phyloP scores from a whole-genome alignment of 2,329 filamentous ascomycete genomes.

The Neopestalotiopsis sp. region DNA sequence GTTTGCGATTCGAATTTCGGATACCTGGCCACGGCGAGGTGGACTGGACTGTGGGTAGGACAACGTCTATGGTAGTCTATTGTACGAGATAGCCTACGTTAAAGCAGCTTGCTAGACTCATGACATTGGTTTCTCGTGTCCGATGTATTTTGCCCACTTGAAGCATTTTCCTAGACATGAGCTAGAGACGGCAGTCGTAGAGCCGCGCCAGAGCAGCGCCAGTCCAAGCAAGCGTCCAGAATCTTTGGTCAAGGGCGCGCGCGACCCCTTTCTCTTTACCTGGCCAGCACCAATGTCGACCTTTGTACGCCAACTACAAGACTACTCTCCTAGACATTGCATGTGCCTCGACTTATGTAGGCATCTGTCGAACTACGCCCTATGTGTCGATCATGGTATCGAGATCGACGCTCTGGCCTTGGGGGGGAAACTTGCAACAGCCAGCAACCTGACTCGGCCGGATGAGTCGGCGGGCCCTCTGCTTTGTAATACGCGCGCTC shows the following conservation, averaged over 20 bases:
- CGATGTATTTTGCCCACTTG: background rate
- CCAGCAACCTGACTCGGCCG: background rate
- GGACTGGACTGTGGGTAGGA: background rate
- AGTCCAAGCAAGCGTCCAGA: background rate
- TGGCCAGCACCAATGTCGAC: background rate
- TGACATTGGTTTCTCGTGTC: background rate
- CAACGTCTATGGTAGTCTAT: background rate
- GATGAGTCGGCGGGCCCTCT: background rate
- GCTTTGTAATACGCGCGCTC: background rate
- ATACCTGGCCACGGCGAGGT: background rate
- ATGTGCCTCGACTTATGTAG: background rate
- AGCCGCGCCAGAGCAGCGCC: background rate
- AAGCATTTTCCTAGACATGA: background rate
- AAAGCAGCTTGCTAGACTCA: background rate
- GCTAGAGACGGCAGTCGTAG: background rate
- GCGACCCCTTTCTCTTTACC: background rate
- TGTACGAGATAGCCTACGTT: background rate
- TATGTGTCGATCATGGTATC: background rate
- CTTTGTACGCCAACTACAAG: background rate
- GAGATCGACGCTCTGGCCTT: background rate
- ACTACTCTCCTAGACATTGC: background rate
- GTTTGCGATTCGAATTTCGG: background rate
- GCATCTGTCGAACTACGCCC: background rate
- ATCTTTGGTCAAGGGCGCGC: background rate
- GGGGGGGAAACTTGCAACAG: background rate